Evolutionary conservation across 2,329 filamentous ascomycete species (phyloP).

Genomic region (Epichloe elymi): DNA sequence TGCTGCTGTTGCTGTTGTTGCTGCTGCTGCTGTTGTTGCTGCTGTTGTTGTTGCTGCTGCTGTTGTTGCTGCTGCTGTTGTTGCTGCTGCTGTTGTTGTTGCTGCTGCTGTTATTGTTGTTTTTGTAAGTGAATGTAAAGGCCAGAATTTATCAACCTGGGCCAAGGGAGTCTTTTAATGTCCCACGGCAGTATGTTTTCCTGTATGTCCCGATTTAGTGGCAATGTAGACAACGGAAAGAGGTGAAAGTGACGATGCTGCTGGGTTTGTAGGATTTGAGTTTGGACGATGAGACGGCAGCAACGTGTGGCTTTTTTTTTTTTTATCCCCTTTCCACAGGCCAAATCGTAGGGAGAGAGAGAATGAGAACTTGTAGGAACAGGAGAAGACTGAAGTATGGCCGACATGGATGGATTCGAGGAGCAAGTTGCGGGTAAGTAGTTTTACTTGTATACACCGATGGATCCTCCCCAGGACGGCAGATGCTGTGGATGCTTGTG

Average conservation of each 20-base stretch:
- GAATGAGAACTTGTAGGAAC: slow-evolving; percentile 2
- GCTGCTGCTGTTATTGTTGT: too few relatives aligned
- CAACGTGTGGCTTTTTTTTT: slow-evolving; percentile 3
- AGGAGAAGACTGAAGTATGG: slow-evolving; percentile 2
- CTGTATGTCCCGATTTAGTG: neutral
- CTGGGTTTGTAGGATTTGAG: neutral
- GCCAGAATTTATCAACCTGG: neutral
- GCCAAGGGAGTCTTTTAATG: neutral
- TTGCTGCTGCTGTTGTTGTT: too few relatives aligned
- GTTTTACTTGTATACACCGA: slow-evolving; percentile 30
- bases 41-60: neutral
- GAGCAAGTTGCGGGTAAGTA: slow-evolving; percentile 28
- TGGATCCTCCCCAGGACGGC: slow-evolving; percentile 26
- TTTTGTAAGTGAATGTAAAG: neutral
- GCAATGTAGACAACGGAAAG: neutral
- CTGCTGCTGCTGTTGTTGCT: neutral
- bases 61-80: too few relatives aligned
- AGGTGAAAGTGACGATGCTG: neutral
- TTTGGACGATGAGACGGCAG: slow-evolving; percentile 1
- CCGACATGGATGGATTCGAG: slow-evolving; percentile 6
- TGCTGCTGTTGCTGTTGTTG: neutral
- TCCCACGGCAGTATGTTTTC: neutral
- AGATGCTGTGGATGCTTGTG: slow-evolving; percentile 21
- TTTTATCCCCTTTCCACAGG: slow-evolving; percentile 2
- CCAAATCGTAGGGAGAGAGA: neutral